Conservation (phyloP, 495 filamentous ascomycete species). For the Rusavskia elegans region DNA sequence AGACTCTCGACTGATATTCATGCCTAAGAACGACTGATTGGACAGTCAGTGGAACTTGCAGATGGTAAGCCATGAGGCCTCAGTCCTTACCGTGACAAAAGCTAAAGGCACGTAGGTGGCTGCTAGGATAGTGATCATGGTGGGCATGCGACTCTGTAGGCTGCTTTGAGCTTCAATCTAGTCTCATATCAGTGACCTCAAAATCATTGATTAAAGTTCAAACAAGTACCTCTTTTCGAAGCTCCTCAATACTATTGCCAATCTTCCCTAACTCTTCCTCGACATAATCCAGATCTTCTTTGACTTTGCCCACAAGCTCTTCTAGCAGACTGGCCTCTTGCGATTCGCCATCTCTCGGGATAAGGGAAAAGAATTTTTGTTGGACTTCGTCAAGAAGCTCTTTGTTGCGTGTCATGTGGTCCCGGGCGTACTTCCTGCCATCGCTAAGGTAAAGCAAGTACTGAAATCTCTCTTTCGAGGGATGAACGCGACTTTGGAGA, state of each 20-base stretch:
- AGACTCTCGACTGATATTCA: conserved; percentile 3
- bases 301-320: neutral
- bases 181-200: neutral
- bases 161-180: conserved; percentile 5
- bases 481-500: conserved; percentile 2
- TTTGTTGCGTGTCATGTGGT: conserved; percentile 3
- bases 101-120: conserved; percentile 7
- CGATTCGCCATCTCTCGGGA: neutral
- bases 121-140: conserved; percentile 3
- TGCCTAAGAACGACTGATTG: conserved; percentile 7
- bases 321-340: neutral
- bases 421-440: neutral
- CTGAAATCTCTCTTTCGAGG: conserved; percentile 3
- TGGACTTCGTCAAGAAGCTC: neutral
- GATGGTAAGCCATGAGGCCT: neutral
- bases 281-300: neutral
- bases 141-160: conserved; percentile 3
- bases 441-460: conserved; percentile 2
- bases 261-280: neutral
- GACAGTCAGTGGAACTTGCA: neutral
- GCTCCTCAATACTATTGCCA: neutral
- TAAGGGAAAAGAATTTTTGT: neutral
- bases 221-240: conserved; percentile 4
- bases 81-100: conserved; percentile 6
- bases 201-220: neutral